Base-by-base conservation (phyloP, 1,139 yeast species). In the Taiozyma onychis region DNA sequence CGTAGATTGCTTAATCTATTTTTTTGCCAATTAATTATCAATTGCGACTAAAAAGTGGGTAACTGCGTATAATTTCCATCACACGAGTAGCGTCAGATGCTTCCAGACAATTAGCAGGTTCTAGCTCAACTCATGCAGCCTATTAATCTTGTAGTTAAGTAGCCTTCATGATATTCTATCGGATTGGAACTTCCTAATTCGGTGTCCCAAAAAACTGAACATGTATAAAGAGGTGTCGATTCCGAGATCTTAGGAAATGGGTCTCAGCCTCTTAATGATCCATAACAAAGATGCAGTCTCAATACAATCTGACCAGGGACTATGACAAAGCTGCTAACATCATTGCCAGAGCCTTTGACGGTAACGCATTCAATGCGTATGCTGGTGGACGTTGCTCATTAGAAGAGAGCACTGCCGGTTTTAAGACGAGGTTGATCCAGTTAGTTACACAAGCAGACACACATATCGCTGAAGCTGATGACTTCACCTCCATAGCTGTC, bases 341-440 rank as follows among this genome's bases (percentile, higher is more conserved):
- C 18, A 47, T 58, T 18, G 57, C 55, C 4, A 52, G 47, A 7
- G 58, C 62, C 0, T 57, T 57, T 44, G 57, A 58, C 22, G 44
- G 54, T 14, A 58, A 55, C 27, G 24, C 48, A 3, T 48, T 53
- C 42, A 57, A 58, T 47, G 46, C 48, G 14, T 57, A 50, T 39
- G 49, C 50, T 9, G 56, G 60, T 8, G 42, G 47, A 16, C 39
- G 47, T 16, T 44, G 44, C 2, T 21, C 53, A 1, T 24, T 53
- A 4, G 58, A 57, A 32, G 35, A 48, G 9, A 57, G 55, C 46
- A 48, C 48, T n/a, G 14, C 11, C n/a, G 57, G 49, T 9, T 55
- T 54, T 48, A 45, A 50, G 28, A 48, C 45, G 6, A 54, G 60
- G 46, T 44, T 54, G 22, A 28, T 46, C 14, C 59, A 44, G 46